Evolutionary conservation across 805 yeast species (phyloP).

Genomic region (Ogataea trehaloabstinens): DNA sequence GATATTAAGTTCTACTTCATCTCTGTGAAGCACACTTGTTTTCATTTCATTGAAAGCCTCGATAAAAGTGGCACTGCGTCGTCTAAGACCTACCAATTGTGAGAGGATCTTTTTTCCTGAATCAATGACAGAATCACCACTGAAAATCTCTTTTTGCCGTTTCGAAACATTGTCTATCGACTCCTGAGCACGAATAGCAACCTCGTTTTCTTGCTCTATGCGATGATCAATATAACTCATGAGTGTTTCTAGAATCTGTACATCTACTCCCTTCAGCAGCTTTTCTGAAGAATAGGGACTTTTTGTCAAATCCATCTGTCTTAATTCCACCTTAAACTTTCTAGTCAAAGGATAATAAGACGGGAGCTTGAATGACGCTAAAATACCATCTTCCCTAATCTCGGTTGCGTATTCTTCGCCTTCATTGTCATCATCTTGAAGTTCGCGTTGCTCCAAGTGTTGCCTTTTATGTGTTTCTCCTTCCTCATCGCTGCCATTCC

Average conservation of each 20-base stretch:
- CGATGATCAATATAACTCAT: slow-evolving; percentile 15
- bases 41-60: slow-evolving; percentile 19
- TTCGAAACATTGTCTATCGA: slow-evolving; percentile 14
- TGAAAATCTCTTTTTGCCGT: slow-evolving; percentile 10
- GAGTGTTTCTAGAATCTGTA: slow-evolving; percentile 12
- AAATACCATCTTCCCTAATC: background rate
- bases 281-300: slow-evolving; percentile 5
- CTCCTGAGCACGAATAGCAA: slow-evolving; percentile 10
- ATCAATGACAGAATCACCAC: slow-evolving; percentile 13
- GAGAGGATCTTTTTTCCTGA: slow-evolving; percentile 11
- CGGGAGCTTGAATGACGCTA: slow-evolving; percentile 17
- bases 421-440: too few species aligned
- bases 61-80: slow-evolving; percentile 8
- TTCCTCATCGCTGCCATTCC: background rate
- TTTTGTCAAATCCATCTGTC: slow-evolving; percentile 9
- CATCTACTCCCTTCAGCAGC: slow-evolving; percentile 10
- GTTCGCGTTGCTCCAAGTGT: too few species aligned
- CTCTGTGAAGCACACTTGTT: slow-evolving; percentile 20
- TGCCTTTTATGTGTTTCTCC: background rate
- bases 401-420: background rate
- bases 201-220: slow-evolving; percentile 19
- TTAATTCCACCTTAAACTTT: slow-evolving; percentile 12
- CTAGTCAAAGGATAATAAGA: slow-evolving; percentile 23
- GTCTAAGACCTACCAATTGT: slow-evolving; percentile 5
- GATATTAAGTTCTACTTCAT: slow-evolving; percentile 22